phyloP scores from a whole-genome alignment of 1,284 basidiomycete species.

The Takashimella koratensis region DNA sequence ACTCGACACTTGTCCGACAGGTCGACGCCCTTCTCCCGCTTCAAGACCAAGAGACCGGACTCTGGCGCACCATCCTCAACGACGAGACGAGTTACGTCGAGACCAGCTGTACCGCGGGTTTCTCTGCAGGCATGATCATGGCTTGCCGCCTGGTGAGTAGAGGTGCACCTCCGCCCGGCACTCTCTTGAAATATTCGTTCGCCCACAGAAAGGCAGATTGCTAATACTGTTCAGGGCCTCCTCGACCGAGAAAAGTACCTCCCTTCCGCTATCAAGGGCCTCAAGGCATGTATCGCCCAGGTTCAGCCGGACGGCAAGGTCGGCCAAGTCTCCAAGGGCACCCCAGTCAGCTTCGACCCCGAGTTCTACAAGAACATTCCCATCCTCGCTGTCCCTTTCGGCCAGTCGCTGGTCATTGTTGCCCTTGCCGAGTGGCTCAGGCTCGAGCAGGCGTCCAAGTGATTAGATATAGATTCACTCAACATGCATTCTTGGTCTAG shows the following conservation, averaged over 20 bases:
- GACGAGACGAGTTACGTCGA: constrained; percentile 58
- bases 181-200: too few relatives aligned
- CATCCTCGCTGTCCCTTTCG: constrained; percentile 16
- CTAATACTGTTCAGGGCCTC: constrained; percentile 4
- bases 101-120: constrained; percentile 58
- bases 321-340: constrained; percentile 22
- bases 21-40: constrained; percentile 55
- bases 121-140: constrained; percentile 54
- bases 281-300: constrained; percentile 19
- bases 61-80: constrained; percentile 60
- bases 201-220: too few relatives aligned
- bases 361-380: constrained; percentile 26
- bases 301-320: constrained; percentile 19
- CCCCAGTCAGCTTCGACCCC: constrained; percentile 12
- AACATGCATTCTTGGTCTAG: too few relatives aligned
- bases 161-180: too few relatives aligned
- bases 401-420: constrained; percentile 20
- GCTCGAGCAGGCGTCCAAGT: constrained; percentile 6
- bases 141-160: constrained; percentile 3
- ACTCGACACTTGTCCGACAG: constrained; percentile 54
- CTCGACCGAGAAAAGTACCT: constrained; percentile 12
- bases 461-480: too few relatives aligned
- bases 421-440: constrained; percentile 24
- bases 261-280: constrained; percentile 9
- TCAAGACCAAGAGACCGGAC: constrained; percentile 53